A percentile compares a stretch with the other conserved stretches of the same genome.
Conservation (phyloP, 495 filamentous ascomycete species). For the Tuber umbilicatum region DNA sequence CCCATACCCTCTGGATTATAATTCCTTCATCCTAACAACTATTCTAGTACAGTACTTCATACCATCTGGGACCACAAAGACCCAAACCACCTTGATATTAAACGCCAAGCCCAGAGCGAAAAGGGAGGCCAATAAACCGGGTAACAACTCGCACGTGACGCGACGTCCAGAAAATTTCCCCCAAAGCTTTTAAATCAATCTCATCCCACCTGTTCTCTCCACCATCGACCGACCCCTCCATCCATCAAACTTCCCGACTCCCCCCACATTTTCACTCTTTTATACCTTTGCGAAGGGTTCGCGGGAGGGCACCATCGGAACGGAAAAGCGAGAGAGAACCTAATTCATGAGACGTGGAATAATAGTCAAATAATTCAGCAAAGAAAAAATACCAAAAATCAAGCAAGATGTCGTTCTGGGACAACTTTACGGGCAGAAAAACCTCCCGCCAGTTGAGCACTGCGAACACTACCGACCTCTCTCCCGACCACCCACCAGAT, state of each 20-base stretch:
- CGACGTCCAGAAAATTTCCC: not conserved
- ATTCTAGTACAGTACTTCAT: no score
- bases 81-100: not conserved
- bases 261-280: not conserved
- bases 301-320: not conserved
- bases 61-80: no score
- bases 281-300: not conserved
- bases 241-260: not conserved
- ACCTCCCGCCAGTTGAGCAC: not conserved
- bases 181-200: not conserved
- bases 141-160: not conserved
- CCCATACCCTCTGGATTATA: not conserved
- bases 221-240: not conserved
- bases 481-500: slow-evolving; percentile 22
- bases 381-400: not conserved
- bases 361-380: not conserved
- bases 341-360: not conserved
- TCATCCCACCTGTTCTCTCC: not conserved
- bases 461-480: not conserved
- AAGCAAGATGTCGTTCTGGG: slow-evolving; percentile 33
- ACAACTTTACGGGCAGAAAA: slow-evolving; percentile 33
- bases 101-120: not conserved
- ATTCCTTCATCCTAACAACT: no score
- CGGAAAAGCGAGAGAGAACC: not conserved
- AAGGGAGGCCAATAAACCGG: not conserved